Percentiles rank a stretch among this genome's conserved stretches.
Conservation (phyloP, 441 rosid genomes). For the Eutrema salsugineum region DNA sequence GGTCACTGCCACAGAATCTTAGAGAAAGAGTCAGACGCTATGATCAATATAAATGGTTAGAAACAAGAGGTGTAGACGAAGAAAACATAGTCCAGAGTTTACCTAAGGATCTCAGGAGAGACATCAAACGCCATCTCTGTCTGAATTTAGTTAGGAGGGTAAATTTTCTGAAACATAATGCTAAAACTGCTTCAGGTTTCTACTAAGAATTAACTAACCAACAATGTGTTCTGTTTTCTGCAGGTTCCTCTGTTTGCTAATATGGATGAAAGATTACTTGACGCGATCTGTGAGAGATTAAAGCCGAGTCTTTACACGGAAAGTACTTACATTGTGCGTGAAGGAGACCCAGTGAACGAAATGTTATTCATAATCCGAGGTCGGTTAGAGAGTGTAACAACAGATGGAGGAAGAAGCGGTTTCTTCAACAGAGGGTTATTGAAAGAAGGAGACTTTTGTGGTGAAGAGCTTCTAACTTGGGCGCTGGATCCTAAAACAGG, state of each 20-base stretch:
- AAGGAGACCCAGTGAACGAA: conserved; percentile 93
- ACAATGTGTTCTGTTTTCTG: conserved; percentile 1
- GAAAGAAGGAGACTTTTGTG: conserved; percentile 68
- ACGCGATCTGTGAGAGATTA: conserved; percentile 87
- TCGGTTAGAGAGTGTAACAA: conserved; percentile 83
- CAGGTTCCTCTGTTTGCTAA: conserved; percentile 94
- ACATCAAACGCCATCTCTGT: conserved; percentile 93
- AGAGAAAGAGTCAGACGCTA: conserved; percentile 34
- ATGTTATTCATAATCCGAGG: conserved; percentile 93
- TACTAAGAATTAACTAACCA: background rate
- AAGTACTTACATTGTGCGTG: conserved; percentile 74
- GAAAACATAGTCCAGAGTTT: conserved; percentile 54
- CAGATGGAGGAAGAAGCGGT: conserved; percentile 95
- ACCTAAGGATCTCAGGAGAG: conserved; percentile 92
- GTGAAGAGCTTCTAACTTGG: conserved; percentile 41
- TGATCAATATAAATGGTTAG: conserved; percentile 34
- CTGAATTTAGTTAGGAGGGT: conserved; percentile 88
- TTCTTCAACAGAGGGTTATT: conserved; percentile 77
- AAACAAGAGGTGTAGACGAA: conserved; percentile 31
- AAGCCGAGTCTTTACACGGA: conserved; percentile 89
- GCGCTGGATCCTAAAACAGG: conserved; percentile 35
- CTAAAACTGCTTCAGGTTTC: background rate
- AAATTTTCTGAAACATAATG: conserved; percentile 21
- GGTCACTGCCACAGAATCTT: conserved; percentile 65
- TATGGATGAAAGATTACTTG: conserved; percentile 90